Conservation (phyloP, 1,139 yeast species). For the Taphrina sp. region DNA sequence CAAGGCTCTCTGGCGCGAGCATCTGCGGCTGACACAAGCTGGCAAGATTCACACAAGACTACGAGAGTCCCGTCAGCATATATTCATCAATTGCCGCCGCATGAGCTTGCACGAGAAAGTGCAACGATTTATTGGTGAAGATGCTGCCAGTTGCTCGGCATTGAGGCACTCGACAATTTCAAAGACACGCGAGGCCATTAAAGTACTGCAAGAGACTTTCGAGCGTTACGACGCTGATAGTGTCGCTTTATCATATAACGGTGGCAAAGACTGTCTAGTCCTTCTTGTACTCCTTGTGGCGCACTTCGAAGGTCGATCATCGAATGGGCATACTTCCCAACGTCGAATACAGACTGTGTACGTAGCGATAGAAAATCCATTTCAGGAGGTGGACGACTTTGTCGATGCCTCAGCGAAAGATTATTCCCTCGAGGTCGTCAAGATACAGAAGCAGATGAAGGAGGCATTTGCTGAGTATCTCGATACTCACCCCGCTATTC, state of each 20-base stretch:
- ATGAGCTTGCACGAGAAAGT: conserved; percentile 9
- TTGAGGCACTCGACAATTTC: conserved; percentile 5
- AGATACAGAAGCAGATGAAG: conserved; percentile 52
- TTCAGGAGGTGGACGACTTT: conserved; percentile 57
- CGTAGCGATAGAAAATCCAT: conserved; percentile 67
- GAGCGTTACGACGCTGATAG: conserved; percentile 48
- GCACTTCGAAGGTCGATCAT: conserved; percentile 46
- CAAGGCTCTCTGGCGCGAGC: too few relatives aligned
- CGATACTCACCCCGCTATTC: conserved; percentile 49
- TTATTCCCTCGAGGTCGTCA: conserved; percentile 44
- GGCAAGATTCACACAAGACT: too few relatives aligned
- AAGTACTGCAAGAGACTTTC: conserved; percentile 19
- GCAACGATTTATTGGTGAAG: conserved; percentile 7
- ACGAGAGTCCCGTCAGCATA: too few relatives aligned
- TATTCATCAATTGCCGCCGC: too few relatives aligned
- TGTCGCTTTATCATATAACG: conserved; percentile 76
- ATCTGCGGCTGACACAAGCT: too few relatives aligned
- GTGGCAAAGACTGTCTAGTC: conserved; percentile 88
- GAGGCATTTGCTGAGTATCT: conserved; percentile 65
- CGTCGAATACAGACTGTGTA: conserved; percentile 54
- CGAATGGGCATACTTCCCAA: conserved; percentile 35
- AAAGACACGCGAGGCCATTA: conserved; percentile 16
- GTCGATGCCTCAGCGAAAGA: conserved; percentile 43
- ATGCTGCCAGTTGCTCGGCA: neutral
- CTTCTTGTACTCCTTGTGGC: conserved; percentile 63